Percentiles rank a stretch among this genome's conserved stretches.
These are phyloP conservation scores for Cadophora sp. DNA, from an alignment of 2,329 filamentous ascomycete species.

Conservation along the genomic window DNA sequence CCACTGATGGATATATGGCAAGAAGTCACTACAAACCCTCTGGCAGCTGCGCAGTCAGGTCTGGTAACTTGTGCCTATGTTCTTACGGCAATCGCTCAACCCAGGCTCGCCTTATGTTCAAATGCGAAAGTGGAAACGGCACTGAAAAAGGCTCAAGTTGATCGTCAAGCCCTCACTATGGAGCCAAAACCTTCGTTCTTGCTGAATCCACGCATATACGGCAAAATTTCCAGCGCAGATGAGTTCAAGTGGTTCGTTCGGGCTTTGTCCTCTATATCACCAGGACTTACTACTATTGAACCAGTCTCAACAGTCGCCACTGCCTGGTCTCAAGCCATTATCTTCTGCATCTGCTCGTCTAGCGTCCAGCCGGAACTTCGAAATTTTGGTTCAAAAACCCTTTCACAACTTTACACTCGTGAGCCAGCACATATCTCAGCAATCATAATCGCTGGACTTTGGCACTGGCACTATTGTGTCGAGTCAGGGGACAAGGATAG, in stretches of 20 bases:
- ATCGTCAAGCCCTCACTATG: slow-evolving; percentile 69
- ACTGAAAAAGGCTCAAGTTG: slow-evolving; percentile 66
- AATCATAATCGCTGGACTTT: slow-evolving; percentile 75
- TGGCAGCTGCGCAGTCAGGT: slow-evolving; percentile 81
- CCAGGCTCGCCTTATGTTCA: slow-evolving; percentile 59
- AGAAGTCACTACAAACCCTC: slow-evolving; percentile 79
- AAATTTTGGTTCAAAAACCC: slow-evolving; percentile 63
- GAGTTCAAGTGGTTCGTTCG: slow-evolving; percentile 80
- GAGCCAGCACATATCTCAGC: slow-evolving; percentile 63
- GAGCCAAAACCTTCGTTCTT: slow-evolving; percentile 89
- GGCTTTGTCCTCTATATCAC: slow-evolving; percentile 69
- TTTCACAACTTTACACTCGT: slow-evolving; percentile 70
- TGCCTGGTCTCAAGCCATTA: slow-evolving; percentile 84
- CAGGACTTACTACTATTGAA: slow-evolving; percentile 54
- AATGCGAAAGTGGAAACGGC: slow-evolving; percentile 62
- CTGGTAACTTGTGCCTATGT: slow-evolving; percentile 82
- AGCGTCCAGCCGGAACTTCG: slow-evolving; percentile 66
- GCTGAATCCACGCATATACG: slow-evolving; percentile 83
- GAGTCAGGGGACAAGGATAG: slow-evolving; percentile 80
- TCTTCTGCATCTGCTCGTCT: slow-evolving; percentile 76
- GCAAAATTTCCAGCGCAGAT: slow-evolving; percentile 75
- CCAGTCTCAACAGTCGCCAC: slow-evolving; percentile 58
- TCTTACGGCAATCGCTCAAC: slow-evolving; percentile 65
- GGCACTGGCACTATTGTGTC: slow-evolving; percentile 77
- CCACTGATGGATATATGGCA: slow-evolving; percentile 74